These are phyloP conservation scores for Talaromyces funiculosus DNA, from an alignment of 2,329 filamentous ascomycete species.

Conservation along the genomic window DNA sequence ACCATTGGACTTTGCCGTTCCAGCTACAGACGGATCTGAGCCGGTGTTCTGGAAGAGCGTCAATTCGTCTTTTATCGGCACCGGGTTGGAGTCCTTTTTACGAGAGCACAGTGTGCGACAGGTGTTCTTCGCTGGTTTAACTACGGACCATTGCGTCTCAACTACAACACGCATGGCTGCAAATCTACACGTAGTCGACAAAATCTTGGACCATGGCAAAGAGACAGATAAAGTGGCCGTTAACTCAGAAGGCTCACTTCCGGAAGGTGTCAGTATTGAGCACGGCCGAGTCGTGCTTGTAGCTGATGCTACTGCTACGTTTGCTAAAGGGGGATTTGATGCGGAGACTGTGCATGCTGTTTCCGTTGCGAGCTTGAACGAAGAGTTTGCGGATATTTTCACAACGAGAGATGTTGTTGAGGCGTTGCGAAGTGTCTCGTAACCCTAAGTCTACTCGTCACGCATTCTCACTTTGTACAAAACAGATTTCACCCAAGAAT, in stretches of 20 bases:
- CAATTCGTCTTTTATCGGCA: slow-evolving; percentile 46
- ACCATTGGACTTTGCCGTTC: slow-evolving; percentile 27
- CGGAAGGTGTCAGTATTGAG: slow-evolving; percentile 18
- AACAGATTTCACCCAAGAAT: neutral
- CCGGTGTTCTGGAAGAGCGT: slow-evolving; percentile 40
- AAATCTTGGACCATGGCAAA: slow-evolving; percentile 16
- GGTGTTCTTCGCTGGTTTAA: slow-evolving; percentile 40
- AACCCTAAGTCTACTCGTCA: neutral
- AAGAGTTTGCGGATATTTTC: slow-evolving; percentile 42
- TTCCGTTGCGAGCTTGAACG: slow-evolving; percentile 40
- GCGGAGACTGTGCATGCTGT: slow-evolving; percentile 44
- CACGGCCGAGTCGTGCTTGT: slow-evolving; percentile 38
- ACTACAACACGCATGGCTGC: slow-evolving; percentile 46
- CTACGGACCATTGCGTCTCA: slow-evolving; percentile 48
- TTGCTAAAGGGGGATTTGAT: slow-evolving; percentile 39
- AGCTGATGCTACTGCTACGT: slow-evolving; percentile 45
- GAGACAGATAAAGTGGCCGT: slow-evolving; percentile 14
- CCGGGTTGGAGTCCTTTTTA: slow-evolving; percentile 36
- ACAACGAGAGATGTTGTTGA: slow-evolving; percentile 34
- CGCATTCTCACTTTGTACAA: neutral
- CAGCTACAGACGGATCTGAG: slow-evolving; percentile 30
- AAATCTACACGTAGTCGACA: slow-evolving; percentile 42
- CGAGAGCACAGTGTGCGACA: slow-evolving; percentile 30
- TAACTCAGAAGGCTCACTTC: slow-evolving; percentile 19
- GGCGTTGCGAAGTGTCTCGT: slow-evolving; percentile 17